Percentiles rank a stretch among this genome's conserved stretches.
These are phyloP conservation scores for Arthrobotrys musiformis DNA, from an alignment of 2,329 filamentous ascomycete genomes.

Conservation along the genomic window DNA sequence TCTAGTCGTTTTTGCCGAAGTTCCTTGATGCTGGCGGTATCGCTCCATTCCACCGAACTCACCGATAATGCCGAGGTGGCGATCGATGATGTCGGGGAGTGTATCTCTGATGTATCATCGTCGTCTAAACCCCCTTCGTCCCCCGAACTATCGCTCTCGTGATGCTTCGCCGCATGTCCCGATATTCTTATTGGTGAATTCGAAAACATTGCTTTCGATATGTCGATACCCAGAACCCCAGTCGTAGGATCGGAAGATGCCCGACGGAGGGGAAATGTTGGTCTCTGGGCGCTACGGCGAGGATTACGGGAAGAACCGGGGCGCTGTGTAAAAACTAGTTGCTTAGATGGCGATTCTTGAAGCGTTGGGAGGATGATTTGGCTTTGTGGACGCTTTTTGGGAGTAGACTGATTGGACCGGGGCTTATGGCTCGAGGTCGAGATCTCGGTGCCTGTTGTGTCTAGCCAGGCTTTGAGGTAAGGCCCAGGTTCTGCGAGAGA, in stretches of 20 bases:
- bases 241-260: slow-evolving; percentile 4
- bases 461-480: slow-evolving; percentile 48
- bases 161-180: slow-evolving; percentile 17
- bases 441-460: slow-evolving; percentile 21
- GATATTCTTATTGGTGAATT: slow-evolving; percentile 47
- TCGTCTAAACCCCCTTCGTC: slow-evolving; percentile 32
- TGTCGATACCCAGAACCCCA: slow-evolving; percentile 22
- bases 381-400: slow-evolving; percentile 31
- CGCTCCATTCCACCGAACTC: slow-evolving; percentile 50
- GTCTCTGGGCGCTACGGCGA: neutral
- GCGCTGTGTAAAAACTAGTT: neutral
- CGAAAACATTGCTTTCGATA: slow-evolving; percentile 44
- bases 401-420: slow-evolving; percentile 42
- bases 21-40: slow-evolving; percentile 42
- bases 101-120: slow-evolving; percentile 26
- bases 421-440: slow-evolving; percentile 38
- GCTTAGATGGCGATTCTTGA: slow-evolving; percentile 30
- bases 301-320: slow-evolving; percentile 5
- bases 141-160: slow-evolving; percentile 38
- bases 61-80: slow-evolving; percentile 50
- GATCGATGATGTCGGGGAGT: slow-evolving; percentile 38
- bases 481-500: slow-evolving; percentile 38
- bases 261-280: slow-evolving; percentile 22
- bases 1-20: slow-evolving; percentile 40
- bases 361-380: neutral